Evolutionary conservation across 305 asterid genomes (phyloP).

Genomic region (Rubia tinctorum): DNA sequence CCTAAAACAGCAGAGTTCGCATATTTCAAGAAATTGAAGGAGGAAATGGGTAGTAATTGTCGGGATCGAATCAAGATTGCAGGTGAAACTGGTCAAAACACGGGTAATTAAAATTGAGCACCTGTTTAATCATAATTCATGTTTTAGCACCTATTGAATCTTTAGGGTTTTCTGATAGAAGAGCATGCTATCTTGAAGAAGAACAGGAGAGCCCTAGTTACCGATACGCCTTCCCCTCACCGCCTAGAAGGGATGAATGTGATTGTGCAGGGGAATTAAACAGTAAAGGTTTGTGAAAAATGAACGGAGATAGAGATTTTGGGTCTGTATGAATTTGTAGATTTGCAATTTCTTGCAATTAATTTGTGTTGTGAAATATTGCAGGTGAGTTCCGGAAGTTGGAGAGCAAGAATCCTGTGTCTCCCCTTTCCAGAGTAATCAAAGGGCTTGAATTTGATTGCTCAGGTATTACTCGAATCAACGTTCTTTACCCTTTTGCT

Average conservation of each 20-base stretch:
- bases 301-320: constrained; percentile 2
- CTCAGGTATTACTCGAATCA: neutral
- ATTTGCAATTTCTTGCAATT: constrained; percentile 8
- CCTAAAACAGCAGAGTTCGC: constrained; percentile 91
- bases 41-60: constrained; percentile 28
- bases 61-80: constrained; percentile 25
- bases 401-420: constrained; percentile 30
- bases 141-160: neutral
- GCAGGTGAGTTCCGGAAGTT: constrained; percentile 41
- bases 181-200: constrained; percentile 28
- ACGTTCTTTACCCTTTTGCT: neutral
- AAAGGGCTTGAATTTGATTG: constrained; percentile 6
- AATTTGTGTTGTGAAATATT: constrained; percentile 20
- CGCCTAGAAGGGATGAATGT: constrained; percentile 33
- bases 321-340: neutral
- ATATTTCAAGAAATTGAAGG: constrained; percentile 67
- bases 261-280: constrained; percentile 16
- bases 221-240: constrained; percentile 32
- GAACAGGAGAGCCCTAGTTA: constrained; percentile 35
- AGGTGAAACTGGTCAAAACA: constrained; percentile 17
- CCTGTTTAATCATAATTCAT: neutral
- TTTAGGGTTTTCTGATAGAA: constrained; percentile 4
- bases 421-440: constrained; percentile 30
- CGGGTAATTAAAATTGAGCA: constrained; percentile 29
- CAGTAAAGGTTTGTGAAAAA: constrained; percentile 27